phyloP scores from a whole-genome alignment of 768 basidiomycete species.

The Tulasnella calospora region DNA sequence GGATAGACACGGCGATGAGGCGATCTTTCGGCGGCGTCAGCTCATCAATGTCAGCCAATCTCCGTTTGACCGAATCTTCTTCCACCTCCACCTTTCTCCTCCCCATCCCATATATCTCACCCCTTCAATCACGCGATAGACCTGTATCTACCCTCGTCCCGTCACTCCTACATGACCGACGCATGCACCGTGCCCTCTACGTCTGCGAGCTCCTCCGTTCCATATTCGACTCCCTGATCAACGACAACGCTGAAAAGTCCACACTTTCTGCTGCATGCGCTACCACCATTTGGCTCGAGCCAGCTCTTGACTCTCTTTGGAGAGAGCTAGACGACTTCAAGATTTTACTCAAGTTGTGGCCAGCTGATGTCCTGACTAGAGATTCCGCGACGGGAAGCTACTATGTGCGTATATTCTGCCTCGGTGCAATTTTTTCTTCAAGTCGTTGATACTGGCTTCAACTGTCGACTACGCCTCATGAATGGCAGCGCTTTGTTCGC shows the following conservation, averaged over 20 bases:
- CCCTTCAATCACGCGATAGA: background rate
- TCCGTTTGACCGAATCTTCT: background rate
- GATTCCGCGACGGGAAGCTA: background rate
- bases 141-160: background rate
- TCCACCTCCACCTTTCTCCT: background rate
- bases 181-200: conserved; percentile 13
- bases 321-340: conserved; percentile 13
- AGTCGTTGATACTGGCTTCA: conserved; percentile 7
- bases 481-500: background rate
- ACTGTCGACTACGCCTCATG: background rate
- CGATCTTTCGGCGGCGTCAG: background rate
- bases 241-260: background rate
- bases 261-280: background rate
- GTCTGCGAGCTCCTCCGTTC: conserved; percentile 5
- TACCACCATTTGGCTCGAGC: conserved; percentile 6
- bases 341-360: conserved; percentile 10
- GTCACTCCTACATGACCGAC: background rate
- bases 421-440: conserved; percentile 11
- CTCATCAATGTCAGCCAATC: conserved; percentile 1
- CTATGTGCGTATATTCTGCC: conserved; percentile 13
- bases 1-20: background rate
- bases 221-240: conserved; percentile 6
- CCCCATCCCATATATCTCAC: background rate
- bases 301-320: conserved; percentile 10
- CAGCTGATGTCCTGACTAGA: background rate